Evolutionary conservation across 805 yeast species (phyloP).

Genomic region (Ogataea paradorogensis): DNA sequence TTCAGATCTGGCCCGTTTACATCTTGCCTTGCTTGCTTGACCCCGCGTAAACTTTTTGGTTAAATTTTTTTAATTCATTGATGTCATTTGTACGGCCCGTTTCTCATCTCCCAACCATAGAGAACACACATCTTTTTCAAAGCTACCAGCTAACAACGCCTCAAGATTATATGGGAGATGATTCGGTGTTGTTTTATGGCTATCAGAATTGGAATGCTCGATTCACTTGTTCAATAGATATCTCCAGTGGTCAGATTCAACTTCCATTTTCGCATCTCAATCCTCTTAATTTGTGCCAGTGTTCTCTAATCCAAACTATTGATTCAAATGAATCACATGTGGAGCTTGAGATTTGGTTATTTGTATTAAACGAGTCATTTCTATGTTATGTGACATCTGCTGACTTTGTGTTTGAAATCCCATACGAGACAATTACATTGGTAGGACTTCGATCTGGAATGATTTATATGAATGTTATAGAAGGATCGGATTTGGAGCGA

Average conservation of each 20-base stretch:
- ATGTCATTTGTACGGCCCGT: slow-evolving; percentile 15
- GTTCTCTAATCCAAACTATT: not conserved
- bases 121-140: slow-evolving; percentile 28
- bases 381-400: slow-evolving; percentile 18
- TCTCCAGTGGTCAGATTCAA: slow-evolving; percentile 1
- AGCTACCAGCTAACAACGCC: slow-evolving; percentile 27
- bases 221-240: slow-evolving; percentile 6
- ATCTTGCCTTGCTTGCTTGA: no score
- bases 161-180: slow-evolving; percentile 19
- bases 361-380: slow-evolving; percentile 24
- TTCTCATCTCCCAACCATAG: slow-evolving; percentile 28
- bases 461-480: slow-evolving; percentile 12
- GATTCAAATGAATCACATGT: not conserved
- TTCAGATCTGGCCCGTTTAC: no score
- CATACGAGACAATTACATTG: slow-evolving; percentile 22
- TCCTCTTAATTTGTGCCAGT: not conserved
- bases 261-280: slow-evolving; percentile 11
- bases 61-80: not conserved
- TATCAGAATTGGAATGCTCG: slow-evolving; percentile 17
- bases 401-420: slow-evolving; percentile 16
- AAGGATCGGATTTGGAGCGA: slow-evolving; percentile 3
- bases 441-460: slow-evolving; percentile 18
- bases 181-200: slow-evolving; percentile 19
- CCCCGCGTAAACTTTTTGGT: not conserved
- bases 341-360: slow-evolving; percentile 22